Evolutionary conservation across 306 rosid species (phyloP), one percentile per base, ranked within the genome.

Genomic region (Quercus bicolor): DNA sequence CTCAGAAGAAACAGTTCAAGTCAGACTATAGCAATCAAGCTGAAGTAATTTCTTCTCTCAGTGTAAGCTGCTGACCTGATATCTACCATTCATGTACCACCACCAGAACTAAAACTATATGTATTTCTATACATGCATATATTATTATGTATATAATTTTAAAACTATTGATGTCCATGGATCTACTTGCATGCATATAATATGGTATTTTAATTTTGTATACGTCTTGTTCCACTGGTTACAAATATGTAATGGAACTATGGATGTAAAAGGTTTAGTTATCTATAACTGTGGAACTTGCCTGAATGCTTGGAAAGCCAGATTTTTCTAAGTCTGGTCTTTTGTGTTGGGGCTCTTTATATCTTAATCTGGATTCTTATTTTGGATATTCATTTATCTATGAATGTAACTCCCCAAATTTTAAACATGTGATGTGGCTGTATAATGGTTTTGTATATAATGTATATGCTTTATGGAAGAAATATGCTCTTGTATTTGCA

Each of bases 61-160:
- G 82, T 86, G 98, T 91, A 85, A 85, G 93, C 76, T 68, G 64
- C 81, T 70, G 34, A 77, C 13, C 61, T 56, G 37, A 61, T 65
- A 34, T 18, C 6, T 66, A 18, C 24, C 20, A 20, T 34, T 66
- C 51, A 31, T 66, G 23, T 8, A 66, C 71, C 14, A 23, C 24
- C 29, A 20, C 29, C 16, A 59, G 15, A 59, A 59, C 65, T 26
- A 59, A 59, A 3, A 59, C 53, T 48, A 48, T 48, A 48, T 48
- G 4, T 64, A 28, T 16, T 64, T 28, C 43, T 76, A 48, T 48
- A 48, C 53, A 10, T 57, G 56, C 61, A 24, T 54, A 66, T 43
- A 64, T 45, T 19, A 33, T 72, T 68, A 34, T 80, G 34, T 19
- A 33, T 33, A 21, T 66, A 18, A 29, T 33, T 45, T 31, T 16